Conservation (phyloP, 495 filamentous ascomycete species). For the Aspergillus leporis region DNA sequence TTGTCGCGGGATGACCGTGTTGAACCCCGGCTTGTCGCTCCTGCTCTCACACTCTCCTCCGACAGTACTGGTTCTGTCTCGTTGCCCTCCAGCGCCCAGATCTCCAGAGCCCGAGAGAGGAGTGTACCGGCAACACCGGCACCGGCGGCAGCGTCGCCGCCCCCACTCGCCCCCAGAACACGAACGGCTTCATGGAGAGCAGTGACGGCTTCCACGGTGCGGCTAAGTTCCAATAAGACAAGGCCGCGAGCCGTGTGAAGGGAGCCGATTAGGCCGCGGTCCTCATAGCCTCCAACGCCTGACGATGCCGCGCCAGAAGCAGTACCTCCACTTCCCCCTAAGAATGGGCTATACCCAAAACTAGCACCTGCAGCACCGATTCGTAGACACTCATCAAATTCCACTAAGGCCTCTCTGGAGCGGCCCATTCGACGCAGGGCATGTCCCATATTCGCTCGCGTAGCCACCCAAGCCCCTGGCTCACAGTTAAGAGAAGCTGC, state of each 20-base stretch:
- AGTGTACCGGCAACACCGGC: slow-evolving; percentile 76
- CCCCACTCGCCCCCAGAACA: slow-evolving; percentile 45
- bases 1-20: slow-evolving; percentile 30
- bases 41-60: slow-evolving; percentile 21
- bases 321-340: slow-evolving; percentile 40
- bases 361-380: slow-evolving; percentile 71
- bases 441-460: slow-evolving; percentile 85
- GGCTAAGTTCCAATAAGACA: slow-evolving; percentile 66
- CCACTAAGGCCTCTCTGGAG: slow-evolving; percentile 67
- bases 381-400: slow-evolving; percentile 81
- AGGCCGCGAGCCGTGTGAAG: slow-evolving; percentile 58
- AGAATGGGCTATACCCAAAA: slow-evolving; percentile 42
- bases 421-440: slow-evolving; percentile 73
- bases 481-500: slow-evolving; percentile 80
- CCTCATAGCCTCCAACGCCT: slow-evolving; percentile 49
- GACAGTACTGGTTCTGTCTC: slow-evolving; percentile 24
- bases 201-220: slow-evolving; percentile 66
- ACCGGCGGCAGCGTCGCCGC: slow-evolving; percentile 60
- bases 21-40: slow-evolving; percentile 21
- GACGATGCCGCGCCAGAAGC: slow-evolving; percentile 34
- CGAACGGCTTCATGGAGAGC: slow-evolving; percentile 70
- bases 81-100: slow-evolving; percentile 54
- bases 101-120: slow-evolving; percentile 70
- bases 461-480: slow-evolving; percentile 80
- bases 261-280: slow-evolving; percentile 45